Percentiles rank a stretch among this genome's conserved stretches.
Conservation (phyloP, 176 grass and related monocot species). For the Avena atlantica region DNA sequence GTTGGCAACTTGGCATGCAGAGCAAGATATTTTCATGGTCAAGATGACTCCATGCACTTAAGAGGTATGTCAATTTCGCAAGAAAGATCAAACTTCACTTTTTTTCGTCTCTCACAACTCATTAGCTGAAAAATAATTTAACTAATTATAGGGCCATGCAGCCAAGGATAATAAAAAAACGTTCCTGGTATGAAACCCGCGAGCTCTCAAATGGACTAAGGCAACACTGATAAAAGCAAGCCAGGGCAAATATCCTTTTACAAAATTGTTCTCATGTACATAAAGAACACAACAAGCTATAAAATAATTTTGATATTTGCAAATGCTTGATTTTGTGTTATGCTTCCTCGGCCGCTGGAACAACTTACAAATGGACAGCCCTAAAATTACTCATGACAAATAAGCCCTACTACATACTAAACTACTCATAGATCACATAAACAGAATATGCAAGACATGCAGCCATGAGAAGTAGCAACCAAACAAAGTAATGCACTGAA, state of each 20-base stretch:
- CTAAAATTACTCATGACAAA: neutral
- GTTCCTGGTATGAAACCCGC: neutral
- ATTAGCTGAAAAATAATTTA: neutral
- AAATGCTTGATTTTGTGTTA: slow-evolving; percentile 1
- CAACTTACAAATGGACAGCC: neutral
- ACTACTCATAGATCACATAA: slow-evolving; percentile 11
- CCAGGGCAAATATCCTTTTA: neutral
- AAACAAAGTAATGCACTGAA: neutral
- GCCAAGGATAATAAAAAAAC: neutral
- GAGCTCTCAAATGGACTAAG: neutral
- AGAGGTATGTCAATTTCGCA: neutral
- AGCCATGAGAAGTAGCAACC: neutral
- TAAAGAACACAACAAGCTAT: neutral
- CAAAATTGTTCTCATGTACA: slow-evolving; percentile 4
- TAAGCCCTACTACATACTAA: neutral
- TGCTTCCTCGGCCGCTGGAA: neutral
- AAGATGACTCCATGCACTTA: neutral
- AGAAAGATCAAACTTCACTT: neutral
- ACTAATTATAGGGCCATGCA: neutral
- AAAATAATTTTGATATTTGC: slow-evolving; percentile 3
- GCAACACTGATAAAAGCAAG: neutral
- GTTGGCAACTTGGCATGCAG: neutral
- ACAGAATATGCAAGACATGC: neutral
- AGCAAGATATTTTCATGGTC: slow-evolving; percentile 10
- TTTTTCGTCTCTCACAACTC: neutral